Base-by-base conservation (phyloP, 2,329 filamentous ascomycete species). In the Stromatinia cepivora region DNA sequence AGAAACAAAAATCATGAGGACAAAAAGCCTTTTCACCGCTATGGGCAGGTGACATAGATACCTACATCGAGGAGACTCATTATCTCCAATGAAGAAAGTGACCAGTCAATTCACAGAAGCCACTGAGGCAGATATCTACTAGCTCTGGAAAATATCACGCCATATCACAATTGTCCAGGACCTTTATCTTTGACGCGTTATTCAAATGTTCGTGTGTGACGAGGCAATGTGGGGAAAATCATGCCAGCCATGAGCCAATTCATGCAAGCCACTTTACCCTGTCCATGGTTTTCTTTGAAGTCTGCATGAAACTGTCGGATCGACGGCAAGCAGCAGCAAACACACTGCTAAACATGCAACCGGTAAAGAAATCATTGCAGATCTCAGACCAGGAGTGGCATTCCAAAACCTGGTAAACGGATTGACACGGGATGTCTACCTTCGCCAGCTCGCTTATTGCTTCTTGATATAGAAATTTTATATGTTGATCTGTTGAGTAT, bases 191-290 rank as follows among this genome's bases (percentile, higher is more conserved):
- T 36, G 31, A 56, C 20, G 17, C 53, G 25, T 31, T 36, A 57
- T 57, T 22, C 54, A 58, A 36, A 25, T 42, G 54, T 39, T 57
- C 31, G 20, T 39, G 22, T 57, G 13, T 57, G 54, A 57, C 34
- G 39, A 57, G 6, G 11, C 22, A 36, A 36, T 25, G 54, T 58
- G 54, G 54, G 54, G 54, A 39, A 42, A 50, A 57, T 25, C 34
- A n/a, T 39, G 20, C 34, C 22, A 57, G 8, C 54, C 54, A 58
- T 57, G 22, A 34, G 34, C 22, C 54, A 58, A 58, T 58, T 58
- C 54, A 58, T 58, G 34, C 54, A 58, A 58, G 54, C 54, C 54
- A 58, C 54, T 25, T 39, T 58, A 58, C 34, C 53, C 53, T n/a
- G 53, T 9, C 53, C 53, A 56, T 56, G 53, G 53, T 36, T 56